Percentiles rank a stretch among this genome's conserved stretches.
These are phyloP conservation scores for Colletotrichum sp. DNA, from an alignment of 2,329 filamentous ascomycete genomes.

Conservation along the genomic window DNA sequence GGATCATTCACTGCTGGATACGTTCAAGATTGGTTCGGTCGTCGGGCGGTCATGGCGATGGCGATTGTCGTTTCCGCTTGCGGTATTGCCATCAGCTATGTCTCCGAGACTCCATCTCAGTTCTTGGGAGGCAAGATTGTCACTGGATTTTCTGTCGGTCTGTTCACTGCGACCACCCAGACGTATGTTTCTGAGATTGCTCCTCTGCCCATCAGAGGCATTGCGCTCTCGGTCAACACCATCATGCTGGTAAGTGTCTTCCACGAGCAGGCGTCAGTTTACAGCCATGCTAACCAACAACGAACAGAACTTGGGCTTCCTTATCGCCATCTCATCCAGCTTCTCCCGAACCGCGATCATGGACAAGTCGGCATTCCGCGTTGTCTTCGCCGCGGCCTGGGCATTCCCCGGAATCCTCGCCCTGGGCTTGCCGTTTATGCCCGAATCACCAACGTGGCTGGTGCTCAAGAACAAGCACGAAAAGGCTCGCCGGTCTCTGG, in stretches of 20 bases:
- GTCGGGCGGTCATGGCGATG: conserved; percentile 18
- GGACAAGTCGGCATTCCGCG: conserved; percentile 29
- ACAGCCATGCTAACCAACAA: background rate
- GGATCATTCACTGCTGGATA: conserved; percentile 23
- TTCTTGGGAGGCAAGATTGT: conserved; percentile 27
- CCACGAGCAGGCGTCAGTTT: background rate
- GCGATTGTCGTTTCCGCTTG: conserved; percentile 8
- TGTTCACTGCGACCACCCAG: conserved; percentile 21
- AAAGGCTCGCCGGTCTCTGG: conserved; percentile 32
- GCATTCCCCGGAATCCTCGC: conserved; percentile 30
- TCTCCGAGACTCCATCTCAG: conserved; percentile 11
- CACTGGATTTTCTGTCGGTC: conserved; percentile 23
- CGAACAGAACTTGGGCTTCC: conserved; percentile 19
- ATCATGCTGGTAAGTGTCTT: conserved; percentile 37
- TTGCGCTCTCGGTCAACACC: conserved; percentile 43
- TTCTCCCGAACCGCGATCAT: conserved; percentile 37
- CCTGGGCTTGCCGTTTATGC: conserved; percentile 29
- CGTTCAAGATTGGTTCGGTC: conserved; percentile 24
- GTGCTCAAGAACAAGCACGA: conserved; percentile 35
- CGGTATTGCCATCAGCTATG: conserved; percentile 24
- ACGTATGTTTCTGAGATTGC: conserved; percentile 41
- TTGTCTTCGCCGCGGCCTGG: conserved; percentile 36
- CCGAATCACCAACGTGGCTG: conserved; percentile 45
- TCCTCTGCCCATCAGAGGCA: conserved; percentile 37
- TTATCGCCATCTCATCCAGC: conserved; percentile 38